phyloP scores from a whole-genome alignment of 2,329 filamentous ascomycete genomes.

The Amauroascus niger region DNA sequence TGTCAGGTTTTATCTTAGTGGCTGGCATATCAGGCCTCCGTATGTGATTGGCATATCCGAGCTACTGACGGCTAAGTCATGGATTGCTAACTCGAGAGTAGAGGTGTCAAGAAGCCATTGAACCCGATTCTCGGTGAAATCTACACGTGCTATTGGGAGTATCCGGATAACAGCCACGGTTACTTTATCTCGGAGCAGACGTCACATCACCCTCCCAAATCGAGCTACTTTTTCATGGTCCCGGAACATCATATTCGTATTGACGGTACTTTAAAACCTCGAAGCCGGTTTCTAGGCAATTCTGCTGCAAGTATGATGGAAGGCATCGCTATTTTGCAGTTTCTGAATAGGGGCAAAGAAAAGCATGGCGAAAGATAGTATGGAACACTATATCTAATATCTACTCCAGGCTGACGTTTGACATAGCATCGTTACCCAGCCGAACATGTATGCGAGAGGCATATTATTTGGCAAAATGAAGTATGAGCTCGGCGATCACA shows the following conservation, averaged over 20 bases:
- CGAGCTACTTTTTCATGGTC: conserved; percentile 97
- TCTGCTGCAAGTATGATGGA: conserved; percentile 98
- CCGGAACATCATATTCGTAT: conserved; percentile 90
- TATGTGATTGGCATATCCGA: conserved; percentile 50
- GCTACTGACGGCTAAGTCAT: too few relatives aligned
- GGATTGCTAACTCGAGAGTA: conserved; percentile 29
- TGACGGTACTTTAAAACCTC: conserved; percentile 87
- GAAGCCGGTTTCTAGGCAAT: conserved; percentile 92
- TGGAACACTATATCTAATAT: too few relatives aligned
- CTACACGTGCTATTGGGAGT: conserved; percentile 93
- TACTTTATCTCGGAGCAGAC: conserved; percentile 98
- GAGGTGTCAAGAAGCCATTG: conserved; percentile 94
- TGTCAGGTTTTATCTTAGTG: conserved; percentile 95
- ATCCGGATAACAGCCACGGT: conserved; percentile 69
- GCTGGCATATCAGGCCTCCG: conserved; percentile 98
- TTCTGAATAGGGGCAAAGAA: conserved; percentile 66
- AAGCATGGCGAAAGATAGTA: conserved; percentile 76
- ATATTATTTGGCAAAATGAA: conserved; percentile 99
- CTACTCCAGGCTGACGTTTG: conserved; percentile 19
- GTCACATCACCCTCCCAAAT: conserved; percentile 95
- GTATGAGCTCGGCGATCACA: conserved; percentile 95
- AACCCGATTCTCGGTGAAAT: conserved; percentile 94
- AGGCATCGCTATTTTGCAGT: conserved; percentile 74
- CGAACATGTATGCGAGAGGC: conserved; percentile 97
- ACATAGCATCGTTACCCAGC: conserved; percentile 76